Evolutionary conservation across 192 early-diverging fungal genomes (phyloP), one percentile per base, ranked within the genome.

Genomic region (Coemansia pectinata): DNA sequence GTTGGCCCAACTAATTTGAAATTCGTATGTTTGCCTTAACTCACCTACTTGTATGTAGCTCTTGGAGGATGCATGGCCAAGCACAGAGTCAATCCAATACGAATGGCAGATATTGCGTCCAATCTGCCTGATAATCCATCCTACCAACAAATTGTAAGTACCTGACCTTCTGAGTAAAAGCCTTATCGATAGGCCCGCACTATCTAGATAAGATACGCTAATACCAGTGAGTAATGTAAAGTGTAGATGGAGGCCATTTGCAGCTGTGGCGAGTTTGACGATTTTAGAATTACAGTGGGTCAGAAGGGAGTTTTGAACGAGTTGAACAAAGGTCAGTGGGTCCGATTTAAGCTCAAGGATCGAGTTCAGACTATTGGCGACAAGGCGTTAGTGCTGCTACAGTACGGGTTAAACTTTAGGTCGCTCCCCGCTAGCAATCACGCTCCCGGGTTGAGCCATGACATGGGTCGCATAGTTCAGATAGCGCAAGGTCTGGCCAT

Each of bases 271-370:
- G 79, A 71, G 38, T 77, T 81, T 63, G 48, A 45, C 21, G 29
- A 47, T 2, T 61, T 81, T 14, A 57, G 59, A 9, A 71, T 81
- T 52, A 65, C 67, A 5, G 31, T 42, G 38, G 79, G 79, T 11
- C 79, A 81, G 36, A 81, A 81, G 61, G 62, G 79, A 21, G 62
- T 74, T 15, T 61, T 81, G 4, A 77, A 81, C 33, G 69, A 67
- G 17, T 71, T 81, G 69, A 76, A 73, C 47, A 77, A 74, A 42
- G 63, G 53, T 33, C 44, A 38, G 2, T 68, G 40, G 44, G 36
- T 77, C 1, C 52, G 34, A 38, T 67, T 68, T 23, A 63, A 58
- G 29, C 25, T 73, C 12, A 34, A 25, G 4, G 44, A 42, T 11
- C 60, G 65, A 6, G 69, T 81, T 2, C 57, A 72, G 1, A 50